These are phyloP conservation scores for Vitis riparia DNA, from an alignment of 164 flowering plant species.

Conservation along the genomic window DNA sequence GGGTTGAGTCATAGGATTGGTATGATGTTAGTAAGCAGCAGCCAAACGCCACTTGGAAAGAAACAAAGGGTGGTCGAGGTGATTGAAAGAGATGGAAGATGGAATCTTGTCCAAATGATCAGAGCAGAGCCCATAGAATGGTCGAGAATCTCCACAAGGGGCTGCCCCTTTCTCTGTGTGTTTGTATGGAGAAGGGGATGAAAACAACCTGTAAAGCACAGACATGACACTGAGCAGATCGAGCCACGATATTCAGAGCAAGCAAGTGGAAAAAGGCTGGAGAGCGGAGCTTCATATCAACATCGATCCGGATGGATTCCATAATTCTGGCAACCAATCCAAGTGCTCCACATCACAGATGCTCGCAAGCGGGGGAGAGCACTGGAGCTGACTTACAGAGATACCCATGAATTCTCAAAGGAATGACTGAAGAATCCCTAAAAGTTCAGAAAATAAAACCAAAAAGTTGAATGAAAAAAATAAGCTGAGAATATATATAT, in stretches of 20 bases:
- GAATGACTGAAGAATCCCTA: not conserved
- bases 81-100: not conserved
- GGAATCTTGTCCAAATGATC: not conserved
- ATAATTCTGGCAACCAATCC: not conserved
- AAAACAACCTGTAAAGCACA: constrained; percentile 4
- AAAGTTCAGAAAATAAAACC: too few relatives aligned
- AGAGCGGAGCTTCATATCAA: too few relatives aligned
- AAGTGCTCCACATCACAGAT: not conserved
- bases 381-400: not conserved
- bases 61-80: not conserved
- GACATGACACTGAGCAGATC: constrained; percentile 15
- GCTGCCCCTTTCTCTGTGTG: not conserved
- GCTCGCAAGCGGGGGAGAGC: not conserved
- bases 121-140: not conserved
- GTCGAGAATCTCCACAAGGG: not conserved
- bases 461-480: too few relatives aligned
- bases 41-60: not conserved
- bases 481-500: too few relatives aligned
- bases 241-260: not conserved
- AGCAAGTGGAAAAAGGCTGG: not conserved
- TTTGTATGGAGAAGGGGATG: not conserved
- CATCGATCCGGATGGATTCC: too few relatives aligned
- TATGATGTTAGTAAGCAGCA: constrained; percentile 1
- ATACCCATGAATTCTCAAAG: not conserved
- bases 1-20: constrained; percentile 7